A percentile compares a stretch with the other conserved stretches of the same genome.
Conservation (phyloP, 148 eudicot genomes). For the Rhododendron simsii region DNA sequence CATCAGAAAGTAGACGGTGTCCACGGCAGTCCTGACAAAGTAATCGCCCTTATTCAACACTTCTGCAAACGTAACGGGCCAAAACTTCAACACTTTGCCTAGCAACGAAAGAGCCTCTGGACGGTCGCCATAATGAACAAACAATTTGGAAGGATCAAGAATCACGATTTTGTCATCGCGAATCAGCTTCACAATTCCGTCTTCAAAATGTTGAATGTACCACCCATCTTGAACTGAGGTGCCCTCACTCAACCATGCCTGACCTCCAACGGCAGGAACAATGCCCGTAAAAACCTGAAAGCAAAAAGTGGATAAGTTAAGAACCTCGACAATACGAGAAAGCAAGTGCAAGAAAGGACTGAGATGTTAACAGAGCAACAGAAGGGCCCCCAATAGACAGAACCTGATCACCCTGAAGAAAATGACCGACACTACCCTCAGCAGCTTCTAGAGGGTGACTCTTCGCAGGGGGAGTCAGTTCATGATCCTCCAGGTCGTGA, state of each 20-base stretch:
- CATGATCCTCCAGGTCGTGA: background rate
- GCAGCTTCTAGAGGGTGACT: too few relatives aligned
- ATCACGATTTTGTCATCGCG: background rate
- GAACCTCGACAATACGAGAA: too few relatives aligned
- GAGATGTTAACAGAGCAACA: too few relatives aligned
- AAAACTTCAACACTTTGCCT: background rate
- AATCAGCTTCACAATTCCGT: background rate
- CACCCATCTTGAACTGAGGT: background rate
- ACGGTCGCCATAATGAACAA: background rate
- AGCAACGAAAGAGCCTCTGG: background rate
- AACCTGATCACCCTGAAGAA: background rate
- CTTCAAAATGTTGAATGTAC: background rate
- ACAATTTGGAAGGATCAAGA: background rate
- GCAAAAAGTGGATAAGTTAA: too few relatives aligned
- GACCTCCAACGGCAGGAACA: background rate
- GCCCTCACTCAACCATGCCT: background rate
- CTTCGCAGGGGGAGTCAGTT: too few relatives aligned
- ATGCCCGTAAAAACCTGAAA: background rate
- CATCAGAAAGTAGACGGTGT: background rate
- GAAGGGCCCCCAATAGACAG: too few relatives aligned
- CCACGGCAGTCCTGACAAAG: background rate
- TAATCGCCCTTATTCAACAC: background rate
- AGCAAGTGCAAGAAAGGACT: too few relatives aligned
- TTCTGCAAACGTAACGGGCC: background rate
- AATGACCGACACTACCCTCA: background rate